Conservation (phyloP, 202 grass and related monocot genomes). For the Schoenoplectus triqueter region DNA sequence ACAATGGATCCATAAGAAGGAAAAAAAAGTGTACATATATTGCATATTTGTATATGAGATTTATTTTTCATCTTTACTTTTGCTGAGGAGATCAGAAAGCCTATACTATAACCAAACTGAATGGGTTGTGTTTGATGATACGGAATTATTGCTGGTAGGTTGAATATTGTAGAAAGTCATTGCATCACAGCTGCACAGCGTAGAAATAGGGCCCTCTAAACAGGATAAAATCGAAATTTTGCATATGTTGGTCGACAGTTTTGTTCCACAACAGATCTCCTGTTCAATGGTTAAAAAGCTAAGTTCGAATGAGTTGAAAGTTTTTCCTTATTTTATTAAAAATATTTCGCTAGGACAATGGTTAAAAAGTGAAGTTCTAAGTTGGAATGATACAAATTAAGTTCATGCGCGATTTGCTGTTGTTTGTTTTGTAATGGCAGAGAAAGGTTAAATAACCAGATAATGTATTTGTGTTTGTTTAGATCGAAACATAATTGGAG, state of each 20-base stretch:
- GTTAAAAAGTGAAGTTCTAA: not conserved
- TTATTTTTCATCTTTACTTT: not conserved
- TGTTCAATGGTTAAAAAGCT: not conserved
- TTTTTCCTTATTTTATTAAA: not conserved
- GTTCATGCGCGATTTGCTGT: not conserved
- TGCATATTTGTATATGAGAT: not conserved
- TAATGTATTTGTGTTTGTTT: not conserved
- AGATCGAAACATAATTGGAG: not conserved
- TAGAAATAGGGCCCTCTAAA: not conserved
- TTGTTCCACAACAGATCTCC: not conserved
- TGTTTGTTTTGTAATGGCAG: not conserved
- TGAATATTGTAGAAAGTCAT: not conserved
- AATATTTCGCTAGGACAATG: too few species aligned
- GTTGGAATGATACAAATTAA: not conserved
- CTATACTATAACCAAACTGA: not conserved
- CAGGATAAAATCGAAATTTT: not conserved
- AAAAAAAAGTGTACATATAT: not conserved
- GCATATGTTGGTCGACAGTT: not conserved
- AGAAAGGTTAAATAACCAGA: not conserved
- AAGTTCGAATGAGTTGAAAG: not conserved
- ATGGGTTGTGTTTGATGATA: not conserved
- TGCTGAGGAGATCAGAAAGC: not conserved
- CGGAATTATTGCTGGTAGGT: not conserved
- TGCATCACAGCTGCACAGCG: not conserved
- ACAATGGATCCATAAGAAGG: not conserved